These are phyloP conservation scores for Daldinia caldariorum DNA, from an alignment of 495 filamentous ascomycete genomes.

Conservation along the genomic window DNA sequence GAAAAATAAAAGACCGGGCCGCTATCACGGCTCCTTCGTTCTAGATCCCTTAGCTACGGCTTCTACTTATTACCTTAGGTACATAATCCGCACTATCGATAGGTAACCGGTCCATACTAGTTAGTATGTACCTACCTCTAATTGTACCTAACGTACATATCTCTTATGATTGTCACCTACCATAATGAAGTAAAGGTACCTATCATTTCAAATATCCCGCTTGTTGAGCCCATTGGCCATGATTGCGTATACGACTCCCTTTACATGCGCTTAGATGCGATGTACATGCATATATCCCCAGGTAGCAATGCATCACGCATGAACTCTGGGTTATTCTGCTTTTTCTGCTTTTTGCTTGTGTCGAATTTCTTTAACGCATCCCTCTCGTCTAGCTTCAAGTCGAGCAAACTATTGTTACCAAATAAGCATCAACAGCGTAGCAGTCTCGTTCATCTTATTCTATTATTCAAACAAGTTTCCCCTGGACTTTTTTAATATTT, in stretches of 20 bases:
- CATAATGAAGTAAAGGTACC: too few species aligned
- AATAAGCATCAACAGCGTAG: background rate
- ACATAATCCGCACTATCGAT: too few species aligned
- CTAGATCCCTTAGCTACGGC: slow-evolving; percentile 23
- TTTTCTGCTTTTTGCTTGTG: background rate
- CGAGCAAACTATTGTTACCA: background rate
- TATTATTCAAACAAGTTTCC: slow-evolving; percentile 10
- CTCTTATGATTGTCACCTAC: too few species aligned
- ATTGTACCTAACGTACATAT: too few species aligned
- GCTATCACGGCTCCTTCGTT: slow-evolving; percentile 15
- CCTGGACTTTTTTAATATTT: slow-evolving; percentile 19
- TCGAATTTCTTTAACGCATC: background rate
- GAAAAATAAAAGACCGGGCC: background rate
- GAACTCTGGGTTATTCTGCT: background rate
- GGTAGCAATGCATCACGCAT: slow-evolving; percentile 5
- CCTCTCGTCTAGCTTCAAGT: background rate
- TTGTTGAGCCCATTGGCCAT: background rate
- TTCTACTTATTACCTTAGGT: slow-evolving; percentile 2
- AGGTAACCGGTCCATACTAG: too few species aligned
- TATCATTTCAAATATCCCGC: background rate
- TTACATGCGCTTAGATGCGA: background rate
- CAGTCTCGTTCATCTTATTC: slow-evolving; percentile 7
- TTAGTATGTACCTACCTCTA: too few species aligned
- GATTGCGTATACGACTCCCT: background rate
- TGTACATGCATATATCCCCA: background rate